Base-by-base conservation (phyloP, 2,329 filamentous ascomycete genomes). In the Zymoseptoria brevis region DNA sequence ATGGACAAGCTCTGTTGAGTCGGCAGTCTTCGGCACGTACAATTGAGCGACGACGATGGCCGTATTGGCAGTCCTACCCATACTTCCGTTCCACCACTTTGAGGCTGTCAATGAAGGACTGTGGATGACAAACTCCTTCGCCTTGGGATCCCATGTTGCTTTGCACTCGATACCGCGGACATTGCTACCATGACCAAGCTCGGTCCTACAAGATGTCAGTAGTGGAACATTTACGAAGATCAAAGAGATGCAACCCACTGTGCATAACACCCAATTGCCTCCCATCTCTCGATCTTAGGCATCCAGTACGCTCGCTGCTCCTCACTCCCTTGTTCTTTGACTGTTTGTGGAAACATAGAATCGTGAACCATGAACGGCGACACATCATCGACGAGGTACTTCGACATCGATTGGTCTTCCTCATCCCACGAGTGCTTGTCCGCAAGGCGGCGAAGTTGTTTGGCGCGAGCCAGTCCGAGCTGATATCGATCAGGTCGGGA, bases 41-140 rank as follows among this genome's bases (percentile, higher is more conserved):
- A 82, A 68, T 60, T 81, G 80, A 48, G 80, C 80, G 19, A 82
- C 77, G 0, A 82, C 79, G 60, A 82, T 80, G 26, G 79, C 76
- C 72, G 81, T 78, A 57, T 80, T 81, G n/a, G 79, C 80, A n/a
- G 78, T 80, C 22, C 79, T 72, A 1, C 79, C 79, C 71, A 82
- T 74, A 1, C 75, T 75, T 1, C 79, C 80, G 67, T 81, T 81
- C 79, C 80, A 82, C 79, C 78, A 81, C 68, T 82, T 81, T 64
- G 76, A 80, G 1, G 80, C 76, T 0, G 79, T 81, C 19, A 81
- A 67, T 24, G 76, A 77, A 9, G 80, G 80, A 61, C 78, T 81
- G 67, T 81, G 78, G 13, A 82, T 71, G 30, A 78, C 70, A 59
- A 82, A 81, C 35, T 79, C 74, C 60, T 77, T 76, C 5, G 69